A percentile compares a stretch with the other conserved stretches of the same genome.
Conservation (phyloP, 2,329 filamentous ascomycete species). For the Diatrype stigma region DNA sequence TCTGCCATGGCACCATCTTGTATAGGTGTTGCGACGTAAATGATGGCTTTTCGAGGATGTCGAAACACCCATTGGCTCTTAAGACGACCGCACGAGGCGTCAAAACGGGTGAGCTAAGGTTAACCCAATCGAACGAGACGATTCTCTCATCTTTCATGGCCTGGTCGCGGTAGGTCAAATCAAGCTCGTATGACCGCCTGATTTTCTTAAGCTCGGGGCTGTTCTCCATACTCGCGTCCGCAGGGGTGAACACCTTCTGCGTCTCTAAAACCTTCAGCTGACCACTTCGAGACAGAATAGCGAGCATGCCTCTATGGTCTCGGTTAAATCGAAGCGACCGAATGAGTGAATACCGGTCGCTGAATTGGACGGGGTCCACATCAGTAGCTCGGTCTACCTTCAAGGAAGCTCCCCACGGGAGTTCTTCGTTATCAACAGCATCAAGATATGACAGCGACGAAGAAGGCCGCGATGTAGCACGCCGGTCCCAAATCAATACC, state of each 20-base stretch:
- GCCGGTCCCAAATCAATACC: constrained; percentile 74
- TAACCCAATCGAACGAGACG: constrained; percentile 66
- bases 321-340: constrained; percentile 60
- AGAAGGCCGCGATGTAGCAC: constrained; percentile 50
- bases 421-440: constrained; percentile 55
- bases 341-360: constrained; percentile 58
- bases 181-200: constrained; percentile 57
- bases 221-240: constrained; percentile 35
- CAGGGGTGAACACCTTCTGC: constrained; percentile 47
- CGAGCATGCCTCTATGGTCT: constrained; percentile 57
- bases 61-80: constrained; percentile 56
- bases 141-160: constrained; percentile 55
- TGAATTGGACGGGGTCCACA: constrained; percentile 45
- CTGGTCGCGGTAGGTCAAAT: constrained; percentile 51
- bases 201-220: constrained; percentile 58
- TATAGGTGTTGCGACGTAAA: constrained; percentile 54
- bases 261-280: constrained; percentile 60
- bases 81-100: constrained; percentile 57
- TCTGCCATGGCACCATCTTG: constrained; percentile 57
- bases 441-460: constrained; percentile 53
- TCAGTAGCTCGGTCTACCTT: constrained; percentile 55
- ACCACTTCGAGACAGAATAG: constrained; percentile 58
- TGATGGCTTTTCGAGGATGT: constrained; percentile 59
- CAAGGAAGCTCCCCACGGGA: constrained; percentile 60
- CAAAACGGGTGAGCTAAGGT: constrained; percentile 50